These are phyloP conservation scores for Lithohypha guttulata DNA, from an alignment of 2,329 filamentous ascomycete species.

Conservation along the genomic window DNA sequence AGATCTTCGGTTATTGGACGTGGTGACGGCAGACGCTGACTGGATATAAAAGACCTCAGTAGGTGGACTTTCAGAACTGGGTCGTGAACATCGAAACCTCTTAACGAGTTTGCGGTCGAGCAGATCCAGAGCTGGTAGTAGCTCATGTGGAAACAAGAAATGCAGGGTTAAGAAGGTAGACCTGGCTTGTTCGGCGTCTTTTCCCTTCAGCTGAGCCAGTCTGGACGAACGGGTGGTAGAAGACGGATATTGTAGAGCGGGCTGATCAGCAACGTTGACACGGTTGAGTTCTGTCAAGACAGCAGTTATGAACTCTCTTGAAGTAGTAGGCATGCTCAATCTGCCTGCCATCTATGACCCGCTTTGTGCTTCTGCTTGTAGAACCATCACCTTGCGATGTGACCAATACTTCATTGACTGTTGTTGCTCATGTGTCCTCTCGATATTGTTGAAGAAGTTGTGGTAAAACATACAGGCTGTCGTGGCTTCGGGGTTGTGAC, in stretches of 20 bases:
- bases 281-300: neutral
- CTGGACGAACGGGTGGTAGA: neutral
- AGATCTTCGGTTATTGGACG: slow-evolving; percentile 9
- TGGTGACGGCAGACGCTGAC: slow-evolving; percentile 40
- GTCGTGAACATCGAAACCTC: slow-evolving; percentile 24
- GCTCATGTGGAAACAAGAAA: slow-evolving; percentile 67
- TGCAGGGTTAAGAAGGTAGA: slow-evolving; percentile 65
- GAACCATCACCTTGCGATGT: too few species aligned
- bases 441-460: too few species aligned
- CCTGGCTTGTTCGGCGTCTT: slow-evolving; percentile 10
- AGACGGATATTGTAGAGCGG: neutral
- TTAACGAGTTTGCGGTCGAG: slow-evolving; percentile 67
- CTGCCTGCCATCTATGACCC: neutral
- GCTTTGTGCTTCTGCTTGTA: too few species aligned
- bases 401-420: too few species aligned
- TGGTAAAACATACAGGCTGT: too few species aligned
- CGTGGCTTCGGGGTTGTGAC: too few species aligned
- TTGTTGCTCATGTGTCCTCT: too few species aligned
- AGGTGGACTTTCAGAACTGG: neutral
- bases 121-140: slow-evolving; percentile 78
- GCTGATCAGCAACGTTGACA: neutral
- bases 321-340: neutral
- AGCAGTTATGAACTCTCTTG: neutral
- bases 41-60: slow-evolving; percentile 51
- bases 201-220: neutral